Evolutionary conservation across 371 early-diverging fungal species (phyloP).

Genomic region (Amoeboaphelidium occidentale): DNA sequence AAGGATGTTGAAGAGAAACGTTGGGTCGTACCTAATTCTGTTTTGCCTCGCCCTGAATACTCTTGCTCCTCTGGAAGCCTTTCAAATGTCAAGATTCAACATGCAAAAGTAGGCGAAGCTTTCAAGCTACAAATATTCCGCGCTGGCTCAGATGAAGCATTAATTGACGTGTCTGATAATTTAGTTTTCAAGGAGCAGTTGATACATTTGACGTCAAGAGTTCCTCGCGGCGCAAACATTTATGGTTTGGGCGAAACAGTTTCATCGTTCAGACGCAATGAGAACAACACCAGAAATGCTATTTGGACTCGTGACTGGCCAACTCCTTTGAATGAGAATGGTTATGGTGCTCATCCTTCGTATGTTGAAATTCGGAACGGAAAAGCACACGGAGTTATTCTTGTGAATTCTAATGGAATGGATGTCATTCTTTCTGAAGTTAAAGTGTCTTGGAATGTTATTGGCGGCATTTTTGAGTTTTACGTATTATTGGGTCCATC

Average conservation of each 20-base stretch:
- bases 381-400: constrained; percentile 6
- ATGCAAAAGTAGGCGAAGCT: too few relatives aligned
- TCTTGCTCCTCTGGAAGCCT: too few relatives aligned
- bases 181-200: too few relatives aligned
- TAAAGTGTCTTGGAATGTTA: constrained; percentile 22
- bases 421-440: constrained; percentile 26
- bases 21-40: too few relatives aligned
- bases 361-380: neutral
- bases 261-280: constrained; percentile 18
- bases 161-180: too few relatives aligned
- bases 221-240: constrained; percentile 28
- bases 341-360: constrained; percentile 24
- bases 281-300: constrained; percentile 16
- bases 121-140: too few relatives aligned
- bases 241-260: constrained; percentile 43
- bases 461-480: constrained; percentile 9
- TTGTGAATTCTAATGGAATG: constrained; percentile 47
- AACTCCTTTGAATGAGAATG: constrained; percentile 22
- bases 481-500: constrained; percentile 32
- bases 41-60: too few relatives aligned
- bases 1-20: too few relatives aligned
- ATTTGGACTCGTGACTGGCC: constrained; percentile 26
- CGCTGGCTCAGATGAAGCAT: too few relatives aligned
- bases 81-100: too few relatives aligned
- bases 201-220: too few relatives aligned